phyloP scores from a whole-genome alignment of 345 rosid species.

The Eucalyptus pumila region DNA sequence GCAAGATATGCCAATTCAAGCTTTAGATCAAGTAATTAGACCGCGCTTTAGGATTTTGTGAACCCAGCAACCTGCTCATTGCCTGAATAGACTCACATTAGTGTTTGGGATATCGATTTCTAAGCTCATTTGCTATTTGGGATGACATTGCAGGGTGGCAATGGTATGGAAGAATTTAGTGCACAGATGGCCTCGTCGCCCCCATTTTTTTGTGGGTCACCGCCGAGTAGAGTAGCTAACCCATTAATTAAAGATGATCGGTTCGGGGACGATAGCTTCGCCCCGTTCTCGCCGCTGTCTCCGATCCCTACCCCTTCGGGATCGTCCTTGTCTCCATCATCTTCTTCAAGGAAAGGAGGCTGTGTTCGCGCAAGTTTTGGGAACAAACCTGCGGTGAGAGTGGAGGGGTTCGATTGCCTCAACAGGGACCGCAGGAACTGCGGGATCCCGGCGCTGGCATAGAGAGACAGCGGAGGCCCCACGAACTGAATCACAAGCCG shows the following conservation, averaged over 20 bases:
- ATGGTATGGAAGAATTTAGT: conserved; percentile 40
- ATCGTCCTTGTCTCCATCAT: conserved; percentile 27
- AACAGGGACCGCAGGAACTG: conserved; percentile 72
- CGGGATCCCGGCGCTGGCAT: conserved; percentile 78
- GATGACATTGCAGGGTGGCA: conserved; percentile 35
- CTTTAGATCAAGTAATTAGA: not conserved
- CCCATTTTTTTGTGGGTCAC: conserved; percentile 82
- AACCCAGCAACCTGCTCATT: not conserved
- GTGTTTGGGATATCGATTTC: not conserved
- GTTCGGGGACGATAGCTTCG: conserved; percentile 46
- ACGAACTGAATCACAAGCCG: not conserved
- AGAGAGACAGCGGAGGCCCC: not conserved
- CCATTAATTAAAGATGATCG: conserved; percentile 83
- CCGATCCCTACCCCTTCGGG: conserved; percentile 9
- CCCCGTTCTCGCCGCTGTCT: conserved; percentile 23
- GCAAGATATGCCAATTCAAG: not conserved
- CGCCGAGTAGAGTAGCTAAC: conserved; percentile 99
- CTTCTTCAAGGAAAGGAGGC: conserved; percentile 57
- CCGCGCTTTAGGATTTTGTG: not conserved
- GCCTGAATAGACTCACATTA: not conserved
- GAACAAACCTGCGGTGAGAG: conserved; percentile 67
- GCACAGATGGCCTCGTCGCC: conserved; percentile 59
- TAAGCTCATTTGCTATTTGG: not conserved
- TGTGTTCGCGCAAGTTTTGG: conserved; percentile 64
- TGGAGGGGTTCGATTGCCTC: conserved; percentile 92